phyloP scores from a whole-genome alignment of 805 yeast species.

The Starmerella floris region DNA sequence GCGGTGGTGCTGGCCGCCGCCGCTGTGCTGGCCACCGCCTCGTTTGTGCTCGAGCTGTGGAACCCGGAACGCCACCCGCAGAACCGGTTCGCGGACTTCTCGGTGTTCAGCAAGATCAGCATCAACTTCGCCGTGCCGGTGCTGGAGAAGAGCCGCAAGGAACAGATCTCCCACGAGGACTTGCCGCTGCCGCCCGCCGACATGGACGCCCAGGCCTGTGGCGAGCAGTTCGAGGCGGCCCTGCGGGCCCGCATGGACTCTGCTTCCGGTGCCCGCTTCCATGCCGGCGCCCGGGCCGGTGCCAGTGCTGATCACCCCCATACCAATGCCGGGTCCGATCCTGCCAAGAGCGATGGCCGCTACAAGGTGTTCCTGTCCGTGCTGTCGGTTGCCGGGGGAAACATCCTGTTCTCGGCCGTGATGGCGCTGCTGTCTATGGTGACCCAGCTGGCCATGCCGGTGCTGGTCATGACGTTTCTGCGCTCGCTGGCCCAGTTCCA shows the following conservation, averaged over 20 bases:
- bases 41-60: neutral
- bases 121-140: neutral
- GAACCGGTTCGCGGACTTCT: neutral
- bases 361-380: slow-evolving; percentile 16
- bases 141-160: neutral
- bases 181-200: neutral
- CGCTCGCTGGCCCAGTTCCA: slow-evolving; percentile 10
- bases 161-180: neutral
- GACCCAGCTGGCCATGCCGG: slow-evolving; percentile 15
- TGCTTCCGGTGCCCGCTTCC: neutral
- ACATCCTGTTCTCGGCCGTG: slow-evolving; percentile 6
- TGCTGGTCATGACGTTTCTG: slow-evolving; percentile 17
- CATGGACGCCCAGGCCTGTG: neutral
- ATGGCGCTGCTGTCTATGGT: slow-evolving; percentile 11
- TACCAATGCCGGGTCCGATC: neutral
- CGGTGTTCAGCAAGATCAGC: neutral
- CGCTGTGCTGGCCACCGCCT: neutral
- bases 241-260: neutral
- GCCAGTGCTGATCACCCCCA: no score
- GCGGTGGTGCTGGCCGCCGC: neutral
- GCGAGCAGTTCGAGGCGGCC: neutral
- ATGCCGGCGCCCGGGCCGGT: neutral
- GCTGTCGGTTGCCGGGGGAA: neutral
- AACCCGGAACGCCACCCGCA: neutral
- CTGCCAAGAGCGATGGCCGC: neutral